These are phyloP conservation scores for Limonium bicolor DNA, from an alignment of 148 eudicot genomes.

Conservation along the genomic window DNA sequence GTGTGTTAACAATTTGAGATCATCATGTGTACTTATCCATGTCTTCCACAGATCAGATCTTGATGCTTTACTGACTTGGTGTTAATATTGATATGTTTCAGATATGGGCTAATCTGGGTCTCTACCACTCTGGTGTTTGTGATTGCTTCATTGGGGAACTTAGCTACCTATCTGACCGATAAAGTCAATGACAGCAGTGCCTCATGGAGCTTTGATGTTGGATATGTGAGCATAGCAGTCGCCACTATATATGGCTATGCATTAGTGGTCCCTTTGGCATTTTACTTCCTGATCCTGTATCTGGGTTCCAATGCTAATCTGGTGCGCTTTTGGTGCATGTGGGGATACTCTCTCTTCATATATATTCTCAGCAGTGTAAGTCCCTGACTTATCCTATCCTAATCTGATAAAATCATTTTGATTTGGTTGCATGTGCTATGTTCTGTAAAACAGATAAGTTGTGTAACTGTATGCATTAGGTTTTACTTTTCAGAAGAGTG, in stretches of 20 bases:
- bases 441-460: too few species aligned
- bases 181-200: constrained; percentile 30
- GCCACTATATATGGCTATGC: constrained; percentile 70
- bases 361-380: constrained; percentile 63
- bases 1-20: not conserved
- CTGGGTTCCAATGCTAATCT: constrained; percentile 74
- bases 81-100: constrained; percentile 19
- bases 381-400: too few species aligned
- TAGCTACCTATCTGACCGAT: constrained; percentile 63
- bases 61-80: not conserved
- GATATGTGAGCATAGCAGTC: constrained; percentile 67
- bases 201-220: constrained; percentile 77
- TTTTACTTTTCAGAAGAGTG: too few species aligned
- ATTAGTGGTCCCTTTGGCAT: constrained; percentile 62
- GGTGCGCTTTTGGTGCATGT: constrained; percentile 96
- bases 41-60: not conserved
- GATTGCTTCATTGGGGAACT: constrained; percentile 75
- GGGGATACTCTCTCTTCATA: constrained; percentile 96
- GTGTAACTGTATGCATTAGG: too few species aligned
- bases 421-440: too few species aligned
- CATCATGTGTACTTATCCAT: not conserved
- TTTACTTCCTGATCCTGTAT: constrained; percentile 85
- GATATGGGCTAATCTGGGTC: constrained; percentile 90
- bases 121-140: constrained; percentile 75
- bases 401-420: too few species aligned